phyloP scores from a whole-genome alignment of 371 early-diverging fungal genomes.

The Cokeromyces recurvatus region DNA sequence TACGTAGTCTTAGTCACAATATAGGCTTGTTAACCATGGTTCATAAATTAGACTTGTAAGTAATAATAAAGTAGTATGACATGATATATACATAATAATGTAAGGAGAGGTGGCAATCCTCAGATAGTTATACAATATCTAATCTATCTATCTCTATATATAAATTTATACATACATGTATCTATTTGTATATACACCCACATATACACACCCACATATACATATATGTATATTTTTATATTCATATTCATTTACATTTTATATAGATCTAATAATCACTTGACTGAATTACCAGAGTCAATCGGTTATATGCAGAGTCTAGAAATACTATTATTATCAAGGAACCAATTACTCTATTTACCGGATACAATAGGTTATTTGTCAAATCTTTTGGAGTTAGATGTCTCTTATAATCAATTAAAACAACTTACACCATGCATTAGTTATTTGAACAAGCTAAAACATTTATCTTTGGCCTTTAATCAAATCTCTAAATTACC shows the following conservation, averaged over 20 bases:
- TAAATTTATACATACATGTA: too few relatives aligned
- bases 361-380: conserved; percentile 63
- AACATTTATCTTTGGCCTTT: conserved; percentile 6
- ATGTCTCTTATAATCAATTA: conserved; percentile 45
- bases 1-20: conserved; percentile 15
- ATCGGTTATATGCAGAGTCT: conserved; percentile 21
- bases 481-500: conserved; percentile 39
- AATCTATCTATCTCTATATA: too few relatives aligned
- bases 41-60: conserved; percentile 24
- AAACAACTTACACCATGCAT: conserved; percentile 41
- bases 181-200: too few relatives aligned
- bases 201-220: too few relatives aligned
- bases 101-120: background rate
- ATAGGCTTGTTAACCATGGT: conserved; percentile 19
- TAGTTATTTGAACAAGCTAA: conserved; percentile 30
- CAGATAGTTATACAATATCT: too few relatives aligned
- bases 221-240: too few relatives aligned
- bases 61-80: background rate
- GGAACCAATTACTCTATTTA: conserved; percentile 51
- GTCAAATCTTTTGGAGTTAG: conserved; percentile 48
- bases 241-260: too few relatives aligned
- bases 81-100: background rate
- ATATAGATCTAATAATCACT: conserved; percentile 18
- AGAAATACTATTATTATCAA: conserved; percentile 21
- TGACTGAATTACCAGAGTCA: conserved; percentile 20